These are phyloP conservation scores for Boeremia exigua DNA, from an alignment of 2,329 filamentous ascomycete species.

Conservation along the genomic window DNA sequence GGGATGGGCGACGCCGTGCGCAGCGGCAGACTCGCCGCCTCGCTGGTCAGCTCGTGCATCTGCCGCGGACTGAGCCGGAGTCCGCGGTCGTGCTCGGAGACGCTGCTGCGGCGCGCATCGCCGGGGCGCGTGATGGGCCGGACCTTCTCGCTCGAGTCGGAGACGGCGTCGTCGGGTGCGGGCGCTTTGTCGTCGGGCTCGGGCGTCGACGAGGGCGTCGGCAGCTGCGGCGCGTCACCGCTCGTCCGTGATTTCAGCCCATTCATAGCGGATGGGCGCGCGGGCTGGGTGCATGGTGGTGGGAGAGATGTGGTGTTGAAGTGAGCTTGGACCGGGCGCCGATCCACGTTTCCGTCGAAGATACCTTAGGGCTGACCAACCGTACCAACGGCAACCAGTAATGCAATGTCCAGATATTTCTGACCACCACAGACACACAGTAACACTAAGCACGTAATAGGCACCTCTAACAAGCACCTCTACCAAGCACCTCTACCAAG, in stretches of 20 bases:
- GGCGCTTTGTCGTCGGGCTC: conserved; percentile 28
- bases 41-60: conserved; percentile 61
- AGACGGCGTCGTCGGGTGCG: conserved; percentile 41
- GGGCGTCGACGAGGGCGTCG: conserved; percentile 34
- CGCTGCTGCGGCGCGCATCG: conserved; percentile 44
- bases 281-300: conserved; percentile 25
- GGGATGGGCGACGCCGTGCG: conserved; percentile 50
- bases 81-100: conserved; percentile 49
- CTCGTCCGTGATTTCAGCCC: conserved; percentile 30
- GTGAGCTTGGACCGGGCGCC: conserved; percentile 9
- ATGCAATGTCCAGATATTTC: too few relatives aligned
- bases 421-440: too few relatives aligned
- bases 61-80: conserved; percentile 62
- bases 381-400: too few relatives aligned
- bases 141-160: conserved; percentile 42
- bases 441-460: too few relatives aligned
- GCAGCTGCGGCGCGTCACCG: conserved; percentile 35
- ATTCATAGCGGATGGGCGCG: conserved; percentile 37
- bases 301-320: background rate
- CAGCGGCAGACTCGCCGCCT: conserved; percentile 61
- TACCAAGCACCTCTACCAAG: too few relatives aligned
- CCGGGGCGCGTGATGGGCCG: conserved; percentile 44
- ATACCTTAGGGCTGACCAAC: too few relatives aligned
- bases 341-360: background rate
- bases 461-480: too few relatives aligned